Evolutionary conservation across 1,284 basidiomycete genomes (phyloP).

Genomic region (Naganishia sp.): DNA sequence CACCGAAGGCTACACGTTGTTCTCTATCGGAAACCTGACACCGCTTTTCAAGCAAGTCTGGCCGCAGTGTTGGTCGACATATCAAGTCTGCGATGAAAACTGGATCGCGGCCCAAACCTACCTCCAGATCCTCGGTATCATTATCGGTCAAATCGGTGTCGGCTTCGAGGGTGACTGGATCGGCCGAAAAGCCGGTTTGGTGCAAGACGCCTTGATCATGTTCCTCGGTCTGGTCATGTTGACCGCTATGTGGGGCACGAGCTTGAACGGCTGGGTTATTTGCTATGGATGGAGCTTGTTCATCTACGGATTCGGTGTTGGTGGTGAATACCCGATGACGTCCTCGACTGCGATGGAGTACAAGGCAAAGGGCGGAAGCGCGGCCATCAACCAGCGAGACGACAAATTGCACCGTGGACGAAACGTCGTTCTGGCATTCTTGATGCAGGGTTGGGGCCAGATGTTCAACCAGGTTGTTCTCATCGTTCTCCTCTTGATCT

Average conservation of each 20-base stretch:
- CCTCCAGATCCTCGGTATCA: conserved; percentile 59
- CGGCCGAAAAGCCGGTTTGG: conserved; percentile 58
- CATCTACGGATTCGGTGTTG: conserved; percentile 58
- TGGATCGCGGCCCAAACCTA: conserved; percentile 56
- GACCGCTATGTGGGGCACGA: conserved; percentile 59
- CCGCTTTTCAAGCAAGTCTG: conserved; percentile 58
- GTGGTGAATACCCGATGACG: conserved; percentile 62
- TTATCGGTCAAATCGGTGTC: conserved; percentile 59
- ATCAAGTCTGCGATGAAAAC: conserved; percentile 54
- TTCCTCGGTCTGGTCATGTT: conserved; percentile 59
- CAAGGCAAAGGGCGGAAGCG: conserved; percentile 44
- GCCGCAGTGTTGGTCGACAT: conserved; percentile 57
- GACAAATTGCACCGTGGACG: conserved; percentile 61
- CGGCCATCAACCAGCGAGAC: conserved; percentile 50
- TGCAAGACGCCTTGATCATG: conserved; percentile 55
- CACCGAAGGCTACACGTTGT: conserved; percentile 57
- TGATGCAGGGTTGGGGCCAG: conserved; percentile 60
- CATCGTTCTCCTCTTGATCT: conserved; percentile 59
- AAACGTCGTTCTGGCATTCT: conserved; percentile 59
- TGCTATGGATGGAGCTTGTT: conserved; percentile 58
- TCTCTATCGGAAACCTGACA: conserved; percentile 59
- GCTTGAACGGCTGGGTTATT: conserved; percentile 61
- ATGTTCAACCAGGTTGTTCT: conserved; percentile 59
- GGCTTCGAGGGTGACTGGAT: conserved; percentile 62
- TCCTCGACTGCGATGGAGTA: conserved; percentile 59